phyloP scores from a whole-genome alignment of 2,329 filamentous ascomycete species.

The Fusarium camptoceras region DNA sequence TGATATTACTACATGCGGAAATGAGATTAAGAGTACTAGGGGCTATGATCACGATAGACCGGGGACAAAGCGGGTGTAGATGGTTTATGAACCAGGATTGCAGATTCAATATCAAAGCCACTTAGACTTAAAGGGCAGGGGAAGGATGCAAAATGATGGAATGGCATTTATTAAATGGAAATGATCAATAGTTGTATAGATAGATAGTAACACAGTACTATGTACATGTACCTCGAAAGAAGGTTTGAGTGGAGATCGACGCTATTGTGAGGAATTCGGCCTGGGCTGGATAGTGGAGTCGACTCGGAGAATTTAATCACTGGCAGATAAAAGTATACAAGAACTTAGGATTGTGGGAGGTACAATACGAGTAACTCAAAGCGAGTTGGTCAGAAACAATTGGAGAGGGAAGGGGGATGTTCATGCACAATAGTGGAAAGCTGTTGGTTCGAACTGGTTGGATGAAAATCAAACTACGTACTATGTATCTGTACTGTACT shows the following conservation, averaged over 20 bases:
- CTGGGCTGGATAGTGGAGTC: constrained; percentile 21
- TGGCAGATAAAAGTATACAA: not conserved
- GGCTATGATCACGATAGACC: not conserved
- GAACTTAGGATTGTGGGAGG: not conserved
- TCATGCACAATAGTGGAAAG: not conserved
- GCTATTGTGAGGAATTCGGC: constrained; percentile 19
- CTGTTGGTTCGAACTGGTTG: not conserved
- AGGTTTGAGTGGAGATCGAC: constrained; percentile 26
- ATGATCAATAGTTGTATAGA: constrained; percentile 9
- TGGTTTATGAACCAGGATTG: not conserved
- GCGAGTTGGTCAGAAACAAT: not conserved
- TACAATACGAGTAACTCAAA: not conserved
- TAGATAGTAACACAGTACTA: not conserved
- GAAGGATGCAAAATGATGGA: constrained; percentile 5
- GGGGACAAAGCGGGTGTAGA: constrained; percentile 9
- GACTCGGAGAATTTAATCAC: constrained; percentile 19
- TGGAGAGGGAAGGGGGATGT: not conserved
- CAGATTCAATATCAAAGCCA: not conserved
- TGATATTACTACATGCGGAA: not conserved
- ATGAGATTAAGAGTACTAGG: not conserved
- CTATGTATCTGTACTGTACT: not conserved
- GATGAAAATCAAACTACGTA: constrained; percentile 29
- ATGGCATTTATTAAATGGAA: constrained; percentile 11
- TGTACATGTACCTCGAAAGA: not conserved
- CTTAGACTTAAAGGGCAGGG: not conserved